These are phyloP conservation scores for Lipomyces yamanashiensis DNA, from an alignment of 805 yeast genomes.

Conservation along the genomic window DNA sequence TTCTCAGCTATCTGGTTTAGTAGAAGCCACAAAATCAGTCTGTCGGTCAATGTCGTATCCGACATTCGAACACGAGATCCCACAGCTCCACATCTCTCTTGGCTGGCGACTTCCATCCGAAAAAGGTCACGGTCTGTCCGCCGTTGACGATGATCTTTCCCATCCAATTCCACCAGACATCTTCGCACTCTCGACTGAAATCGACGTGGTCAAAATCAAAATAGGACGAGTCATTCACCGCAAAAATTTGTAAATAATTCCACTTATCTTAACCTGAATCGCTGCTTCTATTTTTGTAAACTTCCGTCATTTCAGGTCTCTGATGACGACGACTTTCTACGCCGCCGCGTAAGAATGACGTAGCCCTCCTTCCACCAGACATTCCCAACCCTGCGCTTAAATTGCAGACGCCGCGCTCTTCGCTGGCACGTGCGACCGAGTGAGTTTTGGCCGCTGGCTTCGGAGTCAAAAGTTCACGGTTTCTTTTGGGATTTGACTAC, in stretches of 20 bases:
- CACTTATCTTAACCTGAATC: background rate
- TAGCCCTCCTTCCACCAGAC: background rate
- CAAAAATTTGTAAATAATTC: constrained; percentile 1
- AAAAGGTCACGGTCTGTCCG: background rate
- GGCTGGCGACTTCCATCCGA: constrained; percentile 26
- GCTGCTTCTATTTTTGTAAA: too few relatives aligned
- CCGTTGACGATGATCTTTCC: too few relatives aligned
- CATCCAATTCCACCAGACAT: background rate
- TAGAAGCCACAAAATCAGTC: constrained; percentile 7
- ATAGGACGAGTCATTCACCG: constrained; percentile 25
- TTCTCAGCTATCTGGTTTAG: constrained; percentile 1
- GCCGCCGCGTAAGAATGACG: constrained; percentile 6
- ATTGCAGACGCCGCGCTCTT: background rate
- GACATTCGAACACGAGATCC: background rate
- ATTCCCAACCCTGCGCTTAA: background rate
- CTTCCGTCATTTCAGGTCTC: too few relatives aligned
- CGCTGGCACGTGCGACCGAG: background rate
- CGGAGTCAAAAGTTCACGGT: too few relatives aligned
- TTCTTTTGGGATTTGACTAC: too few relatives aligned
- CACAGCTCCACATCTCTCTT: constrained; percentile 27
- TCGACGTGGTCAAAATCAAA: constrained; percentile 22
- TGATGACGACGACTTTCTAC: too few relatives aligned
- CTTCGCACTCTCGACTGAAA: background rate
- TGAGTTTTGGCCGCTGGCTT: background rate
- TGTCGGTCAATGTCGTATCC: constrained; percentile 13